Conservation (phyloP, 2,329 filamentous ascomycete species). For the Fusarium sp. region DNA sequence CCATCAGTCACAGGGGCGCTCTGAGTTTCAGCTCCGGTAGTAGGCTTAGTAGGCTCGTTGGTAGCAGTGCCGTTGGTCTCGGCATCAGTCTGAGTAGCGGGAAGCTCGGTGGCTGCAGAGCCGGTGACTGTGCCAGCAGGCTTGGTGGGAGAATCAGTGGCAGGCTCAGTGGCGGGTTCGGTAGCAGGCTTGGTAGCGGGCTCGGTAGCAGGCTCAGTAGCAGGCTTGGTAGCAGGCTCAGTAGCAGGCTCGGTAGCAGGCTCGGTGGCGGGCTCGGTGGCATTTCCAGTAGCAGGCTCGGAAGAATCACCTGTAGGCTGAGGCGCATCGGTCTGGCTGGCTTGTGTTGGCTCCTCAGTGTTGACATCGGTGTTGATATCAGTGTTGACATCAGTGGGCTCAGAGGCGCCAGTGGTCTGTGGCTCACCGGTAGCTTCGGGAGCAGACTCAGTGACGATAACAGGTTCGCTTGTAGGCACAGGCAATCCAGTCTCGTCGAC, state of each 20-base stretch:
- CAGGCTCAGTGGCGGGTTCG: slow-evolving; percentile 10
- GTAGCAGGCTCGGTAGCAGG: slow-evolving; percentile 22
- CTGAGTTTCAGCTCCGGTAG: slow-evolving; percentile 13
- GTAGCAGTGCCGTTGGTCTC: slow-evolving; percentile 37
- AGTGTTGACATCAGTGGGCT: slow-evolving; percentile 5
- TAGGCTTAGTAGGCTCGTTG: slow-evolving; percentile 18
- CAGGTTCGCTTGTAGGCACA: slow-evolving; percentile 27
- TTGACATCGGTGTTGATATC: not conserved
- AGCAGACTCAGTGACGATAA: slow-evolving; percentile 20
- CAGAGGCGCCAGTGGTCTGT: slow-evolving; percentile 25
- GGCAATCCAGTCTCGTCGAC: slow-evolving; percentile 14
- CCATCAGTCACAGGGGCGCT: slow-evolving; percentile 13
- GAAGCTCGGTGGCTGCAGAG: slow-evolving; percentile 7
- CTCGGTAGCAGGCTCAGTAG: slow-evolving; percentile 11
- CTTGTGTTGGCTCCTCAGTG: slow-evolving; percentile 9
- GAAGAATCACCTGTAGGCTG: slow-evolving; percentile 18
- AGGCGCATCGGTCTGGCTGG: slow-evolving; percentile 13
- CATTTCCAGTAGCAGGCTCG: slow-evolving; percentile 19
- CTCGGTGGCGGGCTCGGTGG: slow-evolving; percentile 8
- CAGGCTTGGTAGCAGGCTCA: slow-evolving; percentile 7
- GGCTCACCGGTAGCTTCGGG: slow-evolving; percentile 13
- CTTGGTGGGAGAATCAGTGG: slow-evolving; percentile 25
- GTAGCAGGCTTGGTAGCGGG: slow-evolving; percentile 22
- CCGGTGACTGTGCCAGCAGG: slow-evolving; percentile 18
- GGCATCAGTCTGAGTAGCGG: slow-evolving; percentile 26